Evolutionary conservation across 345 rosid species (phyloP), one percentile per base, ranked within the genome.

Genomic region (Salix exigua): DNA sequence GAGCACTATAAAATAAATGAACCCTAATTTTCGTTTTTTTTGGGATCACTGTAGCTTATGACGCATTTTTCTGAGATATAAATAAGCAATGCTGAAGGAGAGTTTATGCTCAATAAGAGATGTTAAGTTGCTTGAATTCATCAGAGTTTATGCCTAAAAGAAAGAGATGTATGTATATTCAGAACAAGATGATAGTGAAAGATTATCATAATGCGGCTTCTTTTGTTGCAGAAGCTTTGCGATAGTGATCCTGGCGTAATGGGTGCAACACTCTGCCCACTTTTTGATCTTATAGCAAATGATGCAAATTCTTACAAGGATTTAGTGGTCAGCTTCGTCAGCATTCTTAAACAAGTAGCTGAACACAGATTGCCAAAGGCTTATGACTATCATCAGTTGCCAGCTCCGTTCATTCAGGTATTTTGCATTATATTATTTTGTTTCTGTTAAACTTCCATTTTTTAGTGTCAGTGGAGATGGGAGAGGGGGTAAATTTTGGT

Each of bases 351-450:
- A 75, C 99, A 96, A 85, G 97, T 96, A 46, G 89, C 94, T 19
- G 99, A 92, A 83, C 89, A 88, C 50, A 89, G 97, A 76, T 81
- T 96, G 84, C 97, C 98, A 1, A 96, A 96, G 94, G 82, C 85
- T 82, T 96, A 92, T 66, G 99, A 96, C 85, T 96, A 96, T 82
- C 99, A 96, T 87, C 91, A 87, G 83, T 87, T 93, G 96, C 95
- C 99, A n/a, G 99, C 99, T 79, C 99, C 99, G 7, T 96, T 92
- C 86, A 88, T 96, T 77, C 99, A 92, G 98, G 99, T 96, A 78
- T 35, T 53, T 23, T 65, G 8, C 73, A n/a, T 38, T 42, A 2
- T 46, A 26, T 63, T n/a, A 71, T 37, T 82, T 40, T 68, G 21
- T 25, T 40, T 74, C 8, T 58, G 38, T 55, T 77, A 44, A 17